A percentile compares a stretch with the other conserved stretches of the same genome.
These are phyloP conservation scores for Urochloa ruziziensis DNA, from an alignment of 176 grass and related monocot species.

Conservation along the genomic window DNA sequence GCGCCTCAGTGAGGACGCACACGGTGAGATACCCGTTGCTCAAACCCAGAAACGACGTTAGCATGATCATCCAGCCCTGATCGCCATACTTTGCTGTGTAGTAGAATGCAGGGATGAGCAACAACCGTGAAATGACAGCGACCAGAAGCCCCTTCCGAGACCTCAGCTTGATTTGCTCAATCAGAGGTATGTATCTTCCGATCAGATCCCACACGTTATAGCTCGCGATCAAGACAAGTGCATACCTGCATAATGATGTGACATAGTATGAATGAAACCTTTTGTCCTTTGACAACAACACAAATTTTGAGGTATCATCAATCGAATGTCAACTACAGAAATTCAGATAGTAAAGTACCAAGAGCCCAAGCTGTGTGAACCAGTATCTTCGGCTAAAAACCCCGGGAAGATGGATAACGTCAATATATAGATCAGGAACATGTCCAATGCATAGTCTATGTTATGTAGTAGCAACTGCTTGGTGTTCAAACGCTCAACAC, in stretches of 20 bases:
- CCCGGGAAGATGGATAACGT: constrained; percentile 78
- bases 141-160: constrained; percentile 56
- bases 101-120: constrained; percentile 74
- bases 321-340: background rate
- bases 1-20: constrained; percentile 58
- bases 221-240: constrained; percentile 58
- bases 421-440: constrained; percentile 62
- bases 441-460: constrained; percentile 52
- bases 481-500: constrained; percentile 43
- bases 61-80: constrained; percentile 71
- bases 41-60: constrained; percentile 57
- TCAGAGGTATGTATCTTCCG: constrained; percentile 69
- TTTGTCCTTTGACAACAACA: background rate
- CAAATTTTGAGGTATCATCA: background rate
- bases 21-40: constrained; percentile 69
- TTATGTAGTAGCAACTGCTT: constrained; percentile 55
- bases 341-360: constrained; percentile 40
- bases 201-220: constrained; percentile 69
- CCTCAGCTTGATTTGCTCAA: constrained; percentile 43
- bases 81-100: constrained; percentile 62
- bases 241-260: constrained; percentile 47
- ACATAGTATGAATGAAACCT: background rate
- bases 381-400: constrained; percentile 77
- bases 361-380: constrained; percentile 65
- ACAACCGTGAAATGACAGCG: constrained; percentile 37